Conservation (phyloP, 2,329 filamentous ascomycete genomes). For the Mycosphaerella arachidis region DNA sequence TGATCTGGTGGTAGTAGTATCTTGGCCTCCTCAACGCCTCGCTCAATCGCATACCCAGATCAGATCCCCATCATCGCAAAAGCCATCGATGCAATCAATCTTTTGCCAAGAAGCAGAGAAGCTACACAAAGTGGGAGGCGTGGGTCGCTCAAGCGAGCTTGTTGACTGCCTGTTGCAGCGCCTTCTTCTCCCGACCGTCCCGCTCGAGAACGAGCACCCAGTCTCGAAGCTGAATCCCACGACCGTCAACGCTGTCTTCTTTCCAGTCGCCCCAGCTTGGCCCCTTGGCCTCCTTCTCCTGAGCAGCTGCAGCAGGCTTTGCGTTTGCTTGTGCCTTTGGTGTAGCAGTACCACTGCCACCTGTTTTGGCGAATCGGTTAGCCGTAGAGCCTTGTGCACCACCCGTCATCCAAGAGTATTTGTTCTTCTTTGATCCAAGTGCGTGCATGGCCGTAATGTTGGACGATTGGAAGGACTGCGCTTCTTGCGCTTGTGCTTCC, state of each 20-base stretch:
- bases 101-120: background rate
- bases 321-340: slow-evolving; percentile 19
- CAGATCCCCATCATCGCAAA: background rate
- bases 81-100: background rate
- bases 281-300: slow-evolving; percentile 21
- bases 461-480: slow-evolving; percentile 69
- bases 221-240: slow-evolving; percentile 78
- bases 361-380: slow-evolving; percentile 35
- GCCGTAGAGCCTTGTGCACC: slow-evolving; percentile 53
- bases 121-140: background rate
- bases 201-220: slow-evolving; percentile 74
- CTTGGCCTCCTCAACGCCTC: background rate
- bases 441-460: slow-evolving; percentile 73
- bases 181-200: slow-evolving; percentile 64
- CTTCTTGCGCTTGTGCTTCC: slow-evolving; percentile 50
- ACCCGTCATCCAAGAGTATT: slow-evolving; percentile 71
- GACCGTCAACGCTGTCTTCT: slow-evolving; percentile 72
- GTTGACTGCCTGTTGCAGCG: slow-evolving; percentile 52
- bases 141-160: slow-evolving; percentile 10
- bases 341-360: slow-evolving; percentile 24
- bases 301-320: slow-evolving; percentile 12
- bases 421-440: slow-evolving; percentile 59
- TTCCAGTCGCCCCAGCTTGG: slow-evolving; percentile 41
- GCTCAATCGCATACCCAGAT: slow-evolving; percentile 1
- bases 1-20: background rate